Evolutionary conservation across 2,329 filamentous ascomycete genomes (phyloP), one percentile per base, ranked within the genome.

Genomic region (Pseudophaeomoniella oleicola): DNA sequence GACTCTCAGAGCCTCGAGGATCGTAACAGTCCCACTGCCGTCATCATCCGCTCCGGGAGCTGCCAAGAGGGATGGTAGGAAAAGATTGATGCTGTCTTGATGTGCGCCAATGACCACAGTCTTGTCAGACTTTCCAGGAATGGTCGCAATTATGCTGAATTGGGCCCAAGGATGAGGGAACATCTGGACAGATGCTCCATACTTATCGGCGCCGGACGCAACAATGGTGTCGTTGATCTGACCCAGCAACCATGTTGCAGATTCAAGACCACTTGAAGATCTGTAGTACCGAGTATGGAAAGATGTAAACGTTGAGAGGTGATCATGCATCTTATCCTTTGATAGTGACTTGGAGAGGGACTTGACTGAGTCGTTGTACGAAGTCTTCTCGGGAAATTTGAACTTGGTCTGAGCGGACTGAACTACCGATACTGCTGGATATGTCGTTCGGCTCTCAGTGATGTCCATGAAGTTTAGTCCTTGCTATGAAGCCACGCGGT

Each of bases 21-120:
- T 96, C 6, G 88, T 96, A 14, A 96, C 85, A 2, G 86, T 90
- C 39, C 86, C 86, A 47, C 81, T 86, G 44, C 87, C 88, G 53
- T 94, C 88, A 48, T 96, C 88, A 48, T 96, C 90, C n/a, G 88
- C 87, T 32, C 88, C 88, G 0, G 88, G 88, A 0, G 88, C 87
- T 11, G 81, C 73, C 19, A 94, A 69, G 22, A 93, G 66, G 2
- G 80, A 83, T 1, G 87, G 88, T 10, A 94, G 60, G 63, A 85
- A 93, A 32, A 94, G 69, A 60, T 96, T 96, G 61, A 94, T 92
- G 50, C 83, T 92, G 58, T 96, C 88, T 56, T 93, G 87, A 57
- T 94, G 87, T 1, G 87, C 86, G 36, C 88, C 87, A 46, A 94
- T 79, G 15, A 94, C 78, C 19, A 92, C 71, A 1, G 87, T 94